Evolutionary conservation across 371 early-diverging fungal genomes (phyloP).

Genomic region (Apophysomyces sp.): DNA sequence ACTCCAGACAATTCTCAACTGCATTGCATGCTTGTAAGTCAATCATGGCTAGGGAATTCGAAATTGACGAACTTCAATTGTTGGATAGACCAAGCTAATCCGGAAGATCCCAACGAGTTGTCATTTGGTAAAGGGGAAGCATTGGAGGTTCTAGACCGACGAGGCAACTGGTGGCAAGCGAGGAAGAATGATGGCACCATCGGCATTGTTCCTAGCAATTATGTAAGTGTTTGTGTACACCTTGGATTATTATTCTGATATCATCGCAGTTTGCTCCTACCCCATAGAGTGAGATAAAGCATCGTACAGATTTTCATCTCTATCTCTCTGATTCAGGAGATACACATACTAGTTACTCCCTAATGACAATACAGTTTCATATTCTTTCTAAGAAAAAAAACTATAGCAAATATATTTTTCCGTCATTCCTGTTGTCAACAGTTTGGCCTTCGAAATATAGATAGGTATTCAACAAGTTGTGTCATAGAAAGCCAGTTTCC

Average conservation of each 20-base stretch:
- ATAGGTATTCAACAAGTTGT: too few species aligned
- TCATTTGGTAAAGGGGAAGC: constrained; percentile 83
- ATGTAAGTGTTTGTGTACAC: constrained; percentile 38
- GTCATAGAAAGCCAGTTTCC: too few species aligned
- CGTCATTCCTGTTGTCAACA: too few species aligned
- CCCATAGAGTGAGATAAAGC: neutral
- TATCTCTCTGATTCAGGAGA: constrained; percentile 1
- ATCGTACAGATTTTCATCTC: neutral
- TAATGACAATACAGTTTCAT: neutral
- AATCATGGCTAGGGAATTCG: neutral
- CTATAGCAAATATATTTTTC: too few species aligned
- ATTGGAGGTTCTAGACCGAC: constrained; percentile 82
- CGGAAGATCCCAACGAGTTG: constrained; percentile 89
- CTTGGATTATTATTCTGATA: neutral
- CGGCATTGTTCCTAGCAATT: constrained; percentile 95
- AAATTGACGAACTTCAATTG: neutral
- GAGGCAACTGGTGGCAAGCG: constrained; percentile 97
- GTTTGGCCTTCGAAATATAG: too few species aligned
- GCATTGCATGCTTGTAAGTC: constrained; percentile 7
- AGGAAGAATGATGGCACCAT: constrained; percentile 73
- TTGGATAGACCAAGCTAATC: constrained; percentile 55
- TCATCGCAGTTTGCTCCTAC: neutral
- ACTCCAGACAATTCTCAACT: neutral
- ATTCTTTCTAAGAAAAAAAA: neutral
- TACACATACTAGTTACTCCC: neutral